Base-by-base conservation (phyloP, 2,329 filamentous ascomycete species). In the Arthrocladium fulminans region DNA sequence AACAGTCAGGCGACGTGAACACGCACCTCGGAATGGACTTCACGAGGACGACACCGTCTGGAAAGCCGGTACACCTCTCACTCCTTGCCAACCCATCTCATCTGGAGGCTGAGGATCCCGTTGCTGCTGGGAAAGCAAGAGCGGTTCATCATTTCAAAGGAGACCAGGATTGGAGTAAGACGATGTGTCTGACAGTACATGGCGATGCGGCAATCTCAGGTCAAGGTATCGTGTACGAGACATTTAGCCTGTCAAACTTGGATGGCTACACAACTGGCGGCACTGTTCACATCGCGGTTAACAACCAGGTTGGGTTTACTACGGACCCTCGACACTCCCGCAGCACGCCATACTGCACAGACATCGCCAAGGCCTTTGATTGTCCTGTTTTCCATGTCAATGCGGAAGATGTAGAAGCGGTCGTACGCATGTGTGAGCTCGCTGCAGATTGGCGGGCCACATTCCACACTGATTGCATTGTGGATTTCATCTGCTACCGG, bases 1-100 rank as follows among this genome's bases (percentile, higher is more conserved):
- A 98, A 72, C 92, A 92, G 51, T 97, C 92, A 50, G 92, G 92
- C 61, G 92, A 98, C 67, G 92, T 98, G 70, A 98, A 98, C 73
- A 98, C 98, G 73, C 92, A 98, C 74, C 75, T 98, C 62, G 92
- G 92, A 65, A 98, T 98, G 92, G 98, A 98, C 76, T 98, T 98
- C 60, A 92, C 98, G 75, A 87, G 92, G 55, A 92, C 92, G 47
- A 98, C 92, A 7, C 92, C 92, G 51, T 97, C 90, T 38, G 92
- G 92, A 61, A 97, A 97, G 80, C 92, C 92, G 55, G 92, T 98
- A 13, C 92, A 98, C 74, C 81, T 98, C 47, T 98, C 92, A 53
- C 81, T 98, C 44, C 92, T 98, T 52, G 92, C 92, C 72, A 98
- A 98, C 70, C 92, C 92, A 32, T 98, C 92, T 49, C 92, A 98